Conservation (phyloP, 139 green algal genomes). For the Nannochloris sp. region DNA sequence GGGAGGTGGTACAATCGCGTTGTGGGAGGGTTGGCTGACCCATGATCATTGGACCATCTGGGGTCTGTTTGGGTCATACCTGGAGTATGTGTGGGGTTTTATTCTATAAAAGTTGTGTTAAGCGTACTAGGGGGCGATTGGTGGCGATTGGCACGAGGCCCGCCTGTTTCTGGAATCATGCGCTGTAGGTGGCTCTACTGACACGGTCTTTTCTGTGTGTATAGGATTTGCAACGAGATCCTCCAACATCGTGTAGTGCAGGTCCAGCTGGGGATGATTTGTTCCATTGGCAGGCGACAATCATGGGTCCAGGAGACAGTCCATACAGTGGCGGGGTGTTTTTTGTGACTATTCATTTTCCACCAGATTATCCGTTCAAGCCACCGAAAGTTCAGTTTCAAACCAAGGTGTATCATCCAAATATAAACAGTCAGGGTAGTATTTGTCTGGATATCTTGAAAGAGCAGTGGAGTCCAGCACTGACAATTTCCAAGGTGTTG, state of each 20-base stretch:
- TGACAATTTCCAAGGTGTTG: conserved; percentile 96
- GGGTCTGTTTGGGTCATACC: too few relatives aligned
- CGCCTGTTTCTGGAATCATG: not conserved
- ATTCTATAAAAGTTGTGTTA: too few relatives aligned
- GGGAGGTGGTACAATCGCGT: too few relatives aligned
- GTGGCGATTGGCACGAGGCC: too few relatives aligned
- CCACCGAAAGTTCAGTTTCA: conserved; percentile 88
- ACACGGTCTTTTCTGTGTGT: conserved; percentile 8
- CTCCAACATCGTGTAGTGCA: conserved; percentile 81
- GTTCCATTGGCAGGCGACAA: conserved; percentile 87
- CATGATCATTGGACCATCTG: too few relatives aligned
- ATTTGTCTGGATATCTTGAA: conserved; percentile 99
- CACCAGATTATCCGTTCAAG: conserved; percentile 96
- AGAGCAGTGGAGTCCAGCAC: conserved; percentile 93
- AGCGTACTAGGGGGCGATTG: too few relatives aligned
- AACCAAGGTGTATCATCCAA: conserved; percentile 99
- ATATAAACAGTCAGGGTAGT: conserved; percentile 92
- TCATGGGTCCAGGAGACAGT: conserved; percentile 72
- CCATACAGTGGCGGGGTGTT: conserved; percentile 93
- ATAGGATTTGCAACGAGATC: conserved; percentile 87
- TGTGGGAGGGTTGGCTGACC: too few relatives aligned
- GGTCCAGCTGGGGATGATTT: conserved; percentile 77
- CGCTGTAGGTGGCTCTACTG: not conserved
- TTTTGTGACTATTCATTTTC: conserved; percentile 94
- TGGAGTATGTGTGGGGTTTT: too few relatives aligned